Evolutionary conservation across 2,329 filamentous ascomycete genomes (phyloP), one percentile per base, ranked within the genome.

Genomic region (Daldinia sp.): DNA sequence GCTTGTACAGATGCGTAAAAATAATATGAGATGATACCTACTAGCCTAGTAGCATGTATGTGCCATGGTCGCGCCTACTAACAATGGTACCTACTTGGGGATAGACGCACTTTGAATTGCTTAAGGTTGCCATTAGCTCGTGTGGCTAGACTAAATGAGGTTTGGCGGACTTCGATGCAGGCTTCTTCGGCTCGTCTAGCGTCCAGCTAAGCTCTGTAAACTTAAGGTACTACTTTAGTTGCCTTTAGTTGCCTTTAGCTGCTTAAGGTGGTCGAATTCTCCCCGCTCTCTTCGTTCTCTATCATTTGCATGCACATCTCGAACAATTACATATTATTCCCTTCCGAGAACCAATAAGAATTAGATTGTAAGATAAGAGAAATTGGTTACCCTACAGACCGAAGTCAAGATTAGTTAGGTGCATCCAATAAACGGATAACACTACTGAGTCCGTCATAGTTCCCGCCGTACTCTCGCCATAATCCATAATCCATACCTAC

Each of bases 131-230:
- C 58, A 41, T 29, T 25, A 27, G 45, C 4, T 0, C n/a, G 3
- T 2, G 9, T 0, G 5, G 25, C 45, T 48, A 50, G 13, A 2
- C 19, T 30, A 2, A 50, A 50, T 50, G 39, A 51, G 55, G 64
- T 53, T 50, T 66, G 69, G 68, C 57, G 56, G 52, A 45, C 63
- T 76, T 77, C 75, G 64, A 70, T 75, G 73, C 72, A 76, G 68
- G 61, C 69, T 77, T 77, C 75, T 73, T 73, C 71, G 70, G 73
- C 64, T 63, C 72, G 75, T 77, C 75, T 77, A 77, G 75, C 74
- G 74, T 56, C 64, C 37, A 50, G 17, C 50, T 53, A 53, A 45
- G 39, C 39, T 45, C 39, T 43, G 3, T n/a, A n/a, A n/a, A n/a
- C n/a, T n/a, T n/a, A n/a, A n/a, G n/a, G n/a, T n/a, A n/a, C n/a